Conservation (phyloP, 495 filamentous ascomycete species). For the Penicillium lagena region DNA sequence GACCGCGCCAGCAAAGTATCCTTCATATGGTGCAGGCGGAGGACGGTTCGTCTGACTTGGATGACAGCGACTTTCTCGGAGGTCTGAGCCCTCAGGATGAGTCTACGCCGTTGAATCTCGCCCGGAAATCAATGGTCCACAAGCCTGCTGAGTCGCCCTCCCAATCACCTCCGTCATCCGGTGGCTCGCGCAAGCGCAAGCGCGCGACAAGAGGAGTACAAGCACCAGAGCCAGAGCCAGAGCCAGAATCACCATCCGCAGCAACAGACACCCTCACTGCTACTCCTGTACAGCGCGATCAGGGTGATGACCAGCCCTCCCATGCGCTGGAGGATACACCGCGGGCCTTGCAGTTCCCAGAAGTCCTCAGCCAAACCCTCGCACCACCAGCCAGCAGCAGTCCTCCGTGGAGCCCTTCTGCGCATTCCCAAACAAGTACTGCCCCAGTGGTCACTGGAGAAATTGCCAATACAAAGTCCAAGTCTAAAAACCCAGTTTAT, state of each 20-base stretch:
- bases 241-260: conserved; percentile 14
- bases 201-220: not conserved
- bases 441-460: too few relatives aligned
- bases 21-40: conserved; percentile 54
- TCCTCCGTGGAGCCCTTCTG: conserved; percentile 11
- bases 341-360: conserved; percentile 16
- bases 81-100: conserved; percentile 59
- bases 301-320: not conserved
- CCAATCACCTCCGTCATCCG: conserved; percentile 15
- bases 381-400: conserved; percentile 48
- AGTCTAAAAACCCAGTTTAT: conserved; percentile 25
- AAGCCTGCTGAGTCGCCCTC: conserved; percentile 2
- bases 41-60: conserved; percentile 40
- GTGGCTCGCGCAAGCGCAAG: conserved; percentile 34
- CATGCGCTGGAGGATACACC: conserved; percentile 7
- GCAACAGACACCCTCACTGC: conserved; percentile 12
- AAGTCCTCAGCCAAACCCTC: conserved; percentile 43
- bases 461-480: not conserved
- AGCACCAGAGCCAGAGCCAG: too few relatives aligned
- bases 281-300: not conserved
- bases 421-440: too few relatives aligned
- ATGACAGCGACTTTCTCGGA: conserved; percentile 49
- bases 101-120: conserved; percentile 54
- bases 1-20: conserved; percentile 62
- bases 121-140: conserved; percentile 24